A percentile compares a stretch with the other conserved stretches of the same genome.
Evolutionary conservation across 2,329 filamentous ascomycete genomes (phyloP).

Genomic region (Colletotrichum melonis): DNA sequence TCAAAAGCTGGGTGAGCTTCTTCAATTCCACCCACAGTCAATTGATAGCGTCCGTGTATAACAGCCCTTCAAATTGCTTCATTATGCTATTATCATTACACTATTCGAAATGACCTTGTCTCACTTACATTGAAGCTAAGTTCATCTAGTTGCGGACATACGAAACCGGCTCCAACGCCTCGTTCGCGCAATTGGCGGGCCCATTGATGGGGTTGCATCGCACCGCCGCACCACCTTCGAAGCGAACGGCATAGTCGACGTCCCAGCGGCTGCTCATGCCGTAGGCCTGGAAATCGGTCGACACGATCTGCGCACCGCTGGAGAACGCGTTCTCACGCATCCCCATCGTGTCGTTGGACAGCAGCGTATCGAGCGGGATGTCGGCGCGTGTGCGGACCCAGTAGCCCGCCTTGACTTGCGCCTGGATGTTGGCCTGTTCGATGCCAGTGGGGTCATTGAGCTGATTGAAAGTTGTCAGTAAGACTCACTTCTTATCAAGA

Average conservation of each 20-base stretch:
- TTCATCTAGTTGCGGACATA: conserved; percentile 34
- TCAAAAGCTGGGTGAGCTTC: not conserved
- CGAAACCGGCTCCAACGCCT: conserved; percentile 37
- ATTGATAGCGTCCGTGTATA: not conserved
- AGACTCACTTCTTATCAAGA: not conserved
- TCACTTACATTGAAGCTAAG: not conserved
- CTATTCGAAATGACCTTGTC: not conserved
- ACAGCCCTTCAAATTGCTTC: not conserved
- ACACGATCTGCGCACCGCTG: conserved; percentile 62
- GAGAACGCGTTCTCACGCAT: conserved; percentile 55
- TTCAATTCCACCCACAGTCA: not conserved
- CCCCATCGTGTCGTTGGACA: conserved; percentile 50
- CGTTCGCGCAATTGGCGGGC: conserved; percentile 36
- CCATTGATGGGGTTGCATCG: conserved; percentile 47
- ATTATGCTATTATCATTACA: not conserved
- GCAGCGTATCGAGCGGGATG: conserved; percentile 55
- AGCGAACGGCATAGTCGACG: conserved; percentile 55
- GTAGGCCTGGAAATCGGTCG: conserved; percentile 59
- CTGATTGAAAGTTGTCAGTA: conserved; percentile 38
- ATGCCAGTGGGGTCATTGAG: conserved; percentile 54
- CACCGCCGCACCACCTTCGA: conserved; percentile 39
- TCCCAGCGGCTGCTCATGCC: conserved; percentile 59
- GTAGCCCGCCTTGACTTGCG: conserved; percentile 57
- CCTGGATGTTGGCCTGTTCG: conserved; percentile 52
- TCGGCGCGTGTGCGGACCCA: conserved; percentile 61